Evolutionary conservation across 768 basidiomycete species (phyloP).

Genomic region (Boletus sp.): DNA sequence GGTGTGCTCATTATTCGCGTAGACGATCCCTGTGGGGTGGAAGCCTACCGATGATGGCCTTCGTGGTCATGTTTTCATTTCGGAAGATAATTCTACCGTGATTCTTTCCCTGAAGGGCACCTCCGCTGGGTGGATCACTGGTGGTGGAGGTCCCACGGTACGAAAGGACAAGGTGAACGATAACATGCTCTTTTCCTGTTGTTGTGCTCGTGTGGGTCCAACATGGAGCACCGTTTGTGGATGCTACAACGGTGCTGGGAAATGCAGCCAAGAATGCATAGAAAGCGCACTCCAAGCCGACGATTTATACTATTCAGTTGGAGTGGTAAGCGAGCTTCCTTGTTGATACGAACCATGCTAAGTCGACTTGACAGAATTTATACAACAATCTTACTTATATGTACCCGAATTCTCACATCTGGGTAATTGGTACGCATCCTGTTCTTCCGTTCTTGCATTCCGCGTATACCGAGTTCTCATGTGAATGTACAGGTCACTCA

Average conservation of each 20-base stretch:
- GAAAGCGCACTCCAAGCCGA: constrained; percentile 77
- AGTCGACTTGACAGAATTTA: constrained; percentile 55
- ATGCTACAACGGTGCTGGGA: constrained; percentile 71
- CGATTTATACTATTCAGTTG: constrained; percentile 83
- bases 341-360: background rate
- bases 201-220: constrained; percentile 92
- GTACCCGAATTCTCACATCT: constrained; percentile 88
- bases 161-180: constrained; percentile 93
- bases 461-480: background rate
- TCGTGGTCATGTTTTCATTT: constrained; percentile 89
- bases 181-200: constrained; percentile 94
- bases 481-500: constrained; percentile 50
- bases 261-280: constrained; percentile 78
- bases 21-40: constrained; percentile 86
- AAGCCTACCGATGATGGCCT: constrained; percentile 85
- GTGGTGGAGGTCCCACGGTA: constrained; percentile 78
- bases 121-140: constrained; percentile 61
- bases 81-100: constrained; percentile 78
- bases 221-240: constrained; percentile 93
- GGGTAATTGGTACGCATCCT: constrained; percentile 63
- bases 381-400: constrained; percentile 90
- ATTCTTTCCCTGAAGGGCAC: constrained; percentile 94
- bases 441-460: background rate
- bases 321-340: constrained; percentile 53
- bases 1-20: background rate